Evolutionary conservation across 805 yeast species (phyloP).

Genomic region (Debaryomyces castellii): DNA sequence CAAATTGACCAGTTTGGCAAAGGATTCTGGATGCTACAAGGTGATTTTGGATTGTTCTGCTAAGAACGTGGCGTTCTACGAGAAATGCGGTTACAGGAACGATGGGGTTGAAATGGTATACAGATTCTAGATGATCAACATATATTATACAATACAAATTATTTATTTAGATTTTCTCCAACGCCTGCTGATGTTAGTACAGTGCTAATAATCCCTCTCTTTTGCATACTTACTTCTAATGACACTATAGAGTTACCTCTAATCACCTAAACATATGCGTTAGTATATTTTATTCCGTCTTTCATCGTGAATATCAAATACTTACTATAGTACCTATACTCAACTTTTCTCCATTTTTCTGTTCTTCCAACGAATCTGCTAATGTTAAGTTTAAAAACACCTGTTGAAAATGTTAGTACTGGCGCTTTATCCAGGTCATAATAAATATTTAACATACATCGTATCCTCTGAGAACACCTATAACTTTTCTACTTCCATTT

Average conservation of each 20-base stretch:
- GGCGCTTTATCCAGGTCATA: not conserved
- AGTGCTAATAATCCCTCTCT: not conserved
- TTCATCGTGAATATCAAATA: conserved; percentile 6
- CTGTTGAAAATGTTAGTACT: conserved; percentile 17
- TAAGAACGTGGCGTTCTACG: conserved; percentile 81
- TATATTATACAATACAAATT: conserved; percentile 3
- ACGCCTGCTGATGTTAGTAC: conserved; percentile 34
- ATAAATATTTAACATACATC: conserved; percentile 47
- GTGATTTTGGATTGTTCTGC: conserved; percentile 85
- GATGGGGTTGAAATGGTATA: conserved; percentile 68
- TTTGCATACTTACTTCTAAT: conserved; percentile 51
- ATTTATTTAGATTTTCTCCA: conserved; percentile 24
- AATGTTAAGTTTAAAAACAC: conserved; percentile 70
- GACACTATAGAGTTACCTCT: conserved; percentile 80
- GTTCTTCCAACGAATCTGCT: conserved; percentile 68
- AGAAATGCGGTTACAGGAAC: conserved; percentile 74
- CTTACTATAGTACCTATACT: conserved; percentile 64
- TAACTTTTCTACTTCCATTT: conserved; percentile 74
- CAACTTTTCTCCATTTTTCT: conserved; percentile 46
- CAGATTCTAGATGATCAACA: not conserved
- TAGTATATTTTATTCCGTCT: not conserved
- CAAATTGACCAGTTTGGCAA: conserved; percentile 59
- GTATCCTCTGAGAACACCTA: conserved; percentile 83
- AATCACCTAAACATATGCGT: conserved; percentile 36
- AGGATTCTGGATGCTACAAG: conserved; percentile 73